phyloP scores from a whole-genome alignment of 352 stramenopile species.

The Aphanomyces euteiches region DNA sequence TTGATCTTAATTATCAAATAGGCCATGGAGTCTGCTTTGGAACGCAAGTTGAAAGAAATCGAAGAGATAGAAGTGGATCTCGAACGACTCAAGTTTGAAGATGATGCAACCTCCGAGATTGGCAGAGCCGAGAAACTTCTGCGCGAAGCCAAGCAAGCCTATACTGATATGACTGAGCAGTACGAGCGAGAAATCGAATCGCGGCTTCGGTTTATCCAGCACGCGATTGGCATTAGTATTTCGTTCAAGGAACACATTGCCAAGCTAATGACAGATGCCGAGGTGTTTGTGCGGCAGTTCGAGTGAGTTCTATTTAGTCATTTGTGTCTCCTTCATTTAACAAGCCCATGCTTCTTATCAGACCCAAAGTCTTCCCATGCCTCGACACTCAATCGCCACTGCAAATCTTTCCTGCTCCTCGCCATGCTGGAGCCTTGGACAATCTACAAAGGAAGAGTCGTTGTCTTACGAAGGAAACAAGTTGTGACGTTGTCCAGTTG shows the following conservation, averaged over 20 bases:
- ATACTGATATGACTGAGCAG: constrained; percentile 14
- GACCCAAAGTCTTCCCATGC: no score
- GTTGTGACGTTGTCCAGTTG: no score
- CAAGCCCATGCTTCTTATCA: no score
- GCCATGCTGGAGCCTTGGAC: no score
- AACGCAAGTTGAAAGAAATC: constrained; percentile 12
- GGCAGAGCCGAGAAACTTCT: constrained; percentile 12
- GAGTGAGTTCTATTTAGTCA: no score
- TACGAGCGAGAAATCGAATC: constrained; percentile 21
- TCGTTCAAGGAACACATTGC: constrained; percentile 16
- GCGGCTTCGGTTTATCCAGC: constrained; percentile 21
- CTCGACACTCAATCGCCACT: no score
- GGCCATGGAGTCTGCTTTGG: constrained; percentile 6
- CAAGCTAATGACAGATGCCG: not conserved
- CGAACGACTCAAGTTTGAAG: not conserved
- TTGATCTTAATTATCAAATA: not conserved
- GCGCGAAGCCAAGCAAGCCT: not conserved
- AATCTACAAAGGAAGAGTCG: no score
- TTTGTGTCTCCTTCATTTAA: no score
- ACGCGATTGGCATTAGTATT: constrained; percentile 6
- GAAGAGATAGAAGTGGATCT: constrained; percentile 21
- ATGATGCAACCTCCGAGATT: not conserved
- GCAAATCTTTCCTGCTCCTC: no score
- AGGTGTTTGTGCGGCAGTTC: not conserved
- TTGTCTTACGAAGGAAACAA: no score